Conservation (phyloP, 768 basidiomycete genomes). For the Amanita jacksonii region DNA sequence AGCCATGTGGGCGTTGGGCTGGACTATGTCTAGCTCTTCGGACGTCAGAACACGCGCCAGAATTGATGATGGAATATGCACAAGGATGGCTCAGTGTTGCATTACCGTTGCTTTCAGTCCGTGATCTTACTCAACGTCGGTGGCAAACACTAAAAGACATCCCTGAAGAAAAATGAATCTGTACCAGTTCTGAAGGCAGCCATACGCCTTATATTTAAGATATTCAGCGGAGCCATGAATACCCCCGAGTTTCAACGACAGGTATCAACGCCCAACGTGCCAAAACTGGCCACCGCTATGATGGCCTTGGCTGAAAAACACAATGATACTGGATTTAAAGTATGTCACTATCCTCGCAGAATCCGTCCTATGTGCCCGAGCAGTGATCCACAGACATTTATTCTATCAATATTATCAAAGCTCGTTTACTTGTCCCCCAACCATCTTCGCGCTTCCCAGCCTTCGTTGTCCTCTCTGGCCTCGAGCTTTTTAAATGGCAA, state of each 20-base stretch:
- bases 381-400: slow-evolving; percentile 24
- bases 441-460: slow-evolving; percentile 45
- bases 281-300: slow-evolving; percentile 58
- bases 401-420: slow-evolving; percentile 40
- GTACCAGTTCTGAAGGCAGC: slow-evolving; percentile 49
- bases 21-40: slow-evolving; percentile 68
- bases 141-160: slow-evolving; percentile 15
- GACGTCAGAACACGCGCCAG: slow-evolving; percentile 48
- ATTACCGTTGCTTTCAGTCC: slow-evolving; percentile 60
- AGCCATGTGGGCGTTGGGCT: slow-evolving; percentile 70
- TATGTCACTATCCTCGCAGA: slow-evolving; percentile 17
- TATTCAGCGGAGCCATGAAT: slow-evolving; percentile 52
- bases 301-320: slow-evolving; percentile 46
- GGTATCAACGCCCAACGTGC: slow-evolving; percentile 57
- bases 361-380: neutral
- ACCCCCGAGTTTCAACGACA: slow-evolving; percentile 80
- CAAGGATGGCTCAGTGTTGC: slow-evolving; percentile 62
- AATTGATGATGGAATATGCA: slow-evolving; percentile 58
- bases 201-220: slow-evolving; percentile 50
- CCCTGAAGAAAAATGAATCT: slow-evolving; percentile 60
- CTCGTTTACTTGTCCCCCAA: slow-evolving; percentile 61
- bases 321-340: slow-evolving; percentile 44
- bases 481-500: slow-evolving; percentile 50
- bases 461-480: slow-evolving; percentile 42
- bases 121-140: slow-evolving; percentile 22